Evolutionary conservation across 108 stramenopile genomes (phyloP), one percentile per base, ranked within the genome.

Genomic region (Discostella stelligeroides): DNA sequence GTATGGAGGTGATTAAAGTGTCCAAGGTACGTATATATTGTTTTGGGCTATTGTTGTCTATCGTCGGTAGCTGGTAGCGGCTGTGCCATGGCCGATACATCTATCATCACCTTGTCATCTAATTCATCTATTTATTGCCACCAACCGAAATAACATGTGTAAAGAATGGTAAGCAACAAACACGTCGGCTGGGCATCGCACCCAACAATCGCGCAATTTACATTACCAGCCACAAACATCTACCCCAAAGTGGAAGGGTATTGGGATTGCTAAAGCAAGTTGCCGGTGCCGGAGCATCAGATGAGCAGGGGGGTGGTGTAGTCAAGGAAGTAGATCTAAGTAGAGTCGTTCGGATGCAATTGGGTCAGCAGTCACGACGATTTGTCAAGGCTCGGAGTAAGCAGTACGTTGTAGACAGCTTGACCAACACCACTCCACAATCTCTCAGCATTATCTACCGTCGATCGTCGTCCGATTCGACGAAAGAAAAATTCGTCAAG

Each of bases 161-260:
- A 20, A 65, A 90, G 86, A 80, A 76, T 62, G 88, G 88, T 1
- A 92, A 92, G 68, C 73, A 86, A 48, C 86, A 89, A 77, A 60
- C 79, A 12, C 87, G 91, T 60, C 82, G 87, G 8, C 42, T 92
- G 45, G 86, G 80, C 10, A 72, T 92, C 47, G 75, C 86, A 12
- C 66, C 80, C 24, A 81, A 90, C 62, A 69, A 88, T 70, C 85
- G 88, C 17, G 68, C 77, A 17, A 64, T 92, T 7, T 76, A 76
- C 49, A 82, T 92, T 28, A 90, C 87, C 1, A 73, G 88, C 18
- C 56, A 57, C 34, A 57, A 57, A 9, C 82, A 84, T 64, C 76
- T 76, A 28, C 70, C 82, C 59, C 76, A 76, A 24, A 53, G 63
- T 12, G 54, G 65, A 21, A 17, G 55, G 13, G 69, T 85, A 11